phyloP scores from a whole-genome alignment of 805 yeast genomes.

The Myxozyma vanderwaltii region DNA sequence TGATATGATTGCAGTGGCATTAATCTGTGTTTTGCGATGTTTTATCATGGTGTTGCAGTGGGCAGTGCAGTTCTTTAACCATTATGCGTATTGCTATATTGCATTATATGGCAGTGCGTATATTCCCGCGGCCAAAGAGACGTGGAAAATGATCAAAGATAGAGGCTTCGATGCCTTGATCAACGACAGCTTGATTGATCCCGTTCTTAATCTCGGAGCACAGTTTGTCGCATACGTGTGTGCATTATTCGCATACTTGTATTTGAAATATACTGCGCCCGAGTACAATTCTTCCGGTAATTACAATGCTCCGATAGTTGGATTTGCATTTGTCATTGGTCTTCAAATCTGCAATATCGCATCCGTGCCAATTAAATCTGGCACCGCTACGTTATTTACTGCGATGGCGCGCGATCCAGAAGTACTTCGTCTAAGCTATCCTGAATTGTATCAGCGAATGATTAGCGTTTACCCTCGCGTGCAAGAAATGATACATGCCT shows the following conservation, averaged over 20 bases:
- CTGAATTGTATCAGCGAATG: slow-evolving; percentile 64
- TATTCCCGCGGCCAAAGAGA: slow-evolving; percentile 72
- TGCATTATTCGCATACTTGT: slow-evolving; percentile 63
- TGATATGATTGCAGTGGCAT: slow-evolving; percentile 54
- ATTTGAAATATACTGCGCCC: slow-evolving; percentile 68
- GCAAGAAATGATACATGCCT: slow-evolving; percentile 50
- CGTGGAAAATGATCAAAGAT: slow-evolving; percentile 73
- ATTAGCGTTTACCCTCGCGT: slow-evolving; percentile 71
- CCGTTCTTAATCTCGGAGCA: slow-evolving; percentile 76
- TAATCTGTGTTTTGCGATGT: slow-evolving; percentile 55
- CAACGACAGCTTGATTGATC: slow-evolving; percentile 78
- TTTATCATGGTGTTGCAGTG: slow-evolving; percentile 70
- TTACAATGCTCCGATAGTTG: slow-evolving; percentile 71
- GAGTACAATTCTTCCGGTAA: slow-evolving; percentile 60
- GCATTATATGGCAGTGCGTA: slow-evolving; percentile 86
- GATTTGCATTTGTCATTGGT: slow-evolving; percentile 71
- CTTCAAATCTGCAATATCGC: slow-evolving; percentile 74
- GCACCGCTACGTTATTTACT: slow-evolving; percentile 80
- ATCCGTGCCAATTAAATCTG: slow-evolving; percentile 74
- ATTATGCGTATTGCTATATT: slow-evolving; percentile 82
- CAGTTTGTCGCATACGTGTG: slow-evolving; percentile 70
- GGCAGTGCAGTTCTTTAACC: slow-evolving; percentile 82
- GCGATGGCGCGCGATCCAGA: slow-evolving; percentile 86
- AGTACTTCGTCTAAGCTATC: slow-evolving; percentile 70
- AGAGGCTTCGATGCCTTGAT: slow-evolving; percentile 84